phyloP scores from a whole-genome alignment of 371 early-diverging fungal genomes.

The Cokeromyces recurvatus region DNA sequence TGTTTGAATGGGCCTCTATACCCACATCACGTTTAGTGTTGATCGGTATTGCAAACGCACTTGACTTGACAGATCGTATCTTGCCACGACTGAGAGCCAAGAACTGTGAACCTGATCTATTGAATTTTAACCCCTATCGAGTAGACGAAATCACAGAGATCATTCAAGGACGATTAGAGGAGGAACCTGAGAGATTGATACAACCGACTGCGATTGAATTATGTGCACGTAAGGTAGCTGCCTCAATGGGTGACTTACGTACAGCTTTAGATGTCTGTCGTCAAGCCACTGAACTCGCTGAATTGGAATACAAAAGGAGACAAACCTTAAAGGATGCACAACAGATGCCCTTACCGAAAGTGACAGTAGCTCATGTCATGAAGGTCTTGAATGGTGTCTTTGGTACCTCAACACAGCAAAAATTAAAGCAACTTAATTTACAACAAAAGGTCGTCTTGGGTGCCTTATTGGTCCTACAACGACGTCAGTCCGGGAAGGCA shows the following conservation, averaged over 20 bases:
- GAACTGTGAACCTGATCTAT: constrained; percentile 72
- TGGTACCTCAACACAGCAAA: constrained; percentile 60
- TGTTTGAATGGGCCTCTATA: constrained; percentile 78
- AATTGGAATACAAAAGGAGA: constrained; percentile 54
- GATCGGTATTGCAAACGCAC: constrained; percentile 95
- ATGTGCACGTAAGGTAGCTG: constrained; percentile 89
- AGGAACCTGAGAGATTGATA: constrained; percentile 46
- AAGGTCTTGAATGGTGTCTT: constrained; percentile 62
- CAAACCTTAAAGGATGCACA: constrained; percentile 4
- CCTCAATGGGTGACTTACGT: constrained; percentile 87
- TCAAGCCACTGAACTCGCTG: constrained; percentile 79
- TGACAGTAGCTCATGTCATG: constrained; percentile 76
- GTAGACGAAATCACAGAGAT: constrained; percentile 78
- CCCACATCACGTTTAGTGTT: constrained; percentile 66
- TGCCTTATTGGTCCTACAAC: constrained; percentile 40
- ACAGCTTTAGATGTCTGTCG: constrained; percentile 89
- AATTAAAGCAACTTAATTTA: constrained; percentile 63
- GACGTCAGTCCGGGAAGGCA: constrained; percentile 17
- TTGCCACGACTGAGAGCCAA: constrained; percentile 84
- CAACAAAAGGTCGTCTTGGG: constrained; percentile 80
- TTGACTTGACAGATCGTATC: constrained; percentile 86
- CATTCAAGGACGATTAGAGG: constrained; percentile 70
- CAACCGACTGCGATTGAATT: constrained; percentile 86
- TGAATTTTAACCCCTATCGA: constrained; percentile 86
- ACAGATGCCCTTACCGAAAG: constrained; percentile 48